Evolutionary conservation across 352 stramenopile species (phyloP), one percentile per base, ranked within the genome.

Genomic region (Phytophthora chlamydospora): DNA sequence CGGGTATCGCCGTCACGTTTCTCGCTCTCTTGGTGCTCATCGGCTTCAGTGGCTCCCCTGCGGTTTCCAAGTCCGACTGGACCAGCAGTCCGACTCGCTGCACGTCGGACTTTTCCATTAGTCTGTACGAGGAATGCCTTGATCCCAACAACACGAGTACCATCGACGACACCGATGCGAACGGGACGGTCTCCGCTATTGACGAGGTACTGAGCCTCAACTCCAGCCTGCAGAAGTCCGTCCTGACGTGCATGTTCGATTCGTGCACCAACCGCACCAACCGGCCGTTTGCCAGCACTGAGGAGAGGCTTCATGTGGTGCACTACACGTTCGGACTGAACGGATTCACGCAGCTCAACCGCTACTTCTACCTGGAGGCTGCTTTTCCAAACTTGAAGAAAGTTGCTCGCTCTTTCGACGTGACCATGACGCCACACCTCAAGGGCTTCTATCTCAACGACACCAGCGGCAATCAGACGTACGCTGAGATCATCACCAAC

Each of bases 261-360:
- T 48, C 73, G 16, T 89, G 79, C 64, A 58, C 74, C 5, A 75
- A 67, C 35, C 44, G 58, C 17, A 85, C 76, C 3, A 84, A 79
- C n/a, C 68, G 59, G 1, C 74, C 76, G 2, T 65, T 80, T 39
- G 29, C 46, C 27, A 77, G 55, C 24, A 62, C 66, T n/a, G 50
- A 62, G 6, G 45, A 75, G 39, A 49, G 70, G 16, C 61, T 86
- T 17, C 66, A 70, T 6, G 66, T 83, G 1, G 75, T 67, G 6
- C 76, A 85, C 41, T 89, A 86, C 47, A 73, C 76, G 36, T 89
- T 89, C 43, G 72, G 61, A 5, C 56, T 89, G n/a, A 76, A 86
- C 31, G 73, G 70, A 1, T 68, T 89, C 36, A 66, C 66, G 16
- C 74, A 83, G 33, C 67, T 49, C n/a, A 85, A 82, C 32, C 76